phyloP scores from a whole-genome alignment of 2,329 filamentous ascomycete genomes.

The Ophiostoma angusticollis region DNA sequence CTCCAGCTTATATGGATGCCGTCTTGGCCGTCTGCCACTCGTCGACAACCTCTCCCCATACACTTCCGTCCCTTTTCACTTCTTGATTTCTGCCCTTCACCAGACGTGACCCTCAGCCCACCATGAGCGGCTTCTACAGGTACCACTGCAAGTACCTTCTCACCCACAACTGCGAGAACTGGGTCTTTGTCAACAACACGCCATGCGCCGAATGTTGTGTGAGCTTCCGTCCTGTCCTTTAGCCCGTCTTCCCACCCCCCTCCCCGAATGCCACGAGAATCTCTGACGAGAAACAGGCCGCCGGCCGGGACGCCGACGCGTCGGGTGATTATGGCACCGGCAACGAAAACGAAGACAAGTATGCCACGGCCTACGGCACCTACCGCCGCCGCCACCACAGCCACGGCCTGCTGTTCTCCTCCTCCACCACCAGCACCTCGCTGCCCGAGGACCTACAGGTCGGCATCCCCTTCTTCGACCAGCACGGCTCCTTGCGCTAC shows the following conservation, averaged over 20 bases:
- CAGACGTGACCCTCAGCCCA: constrained; percentile 10
- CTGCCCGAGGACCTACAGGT: constrained; percentile 9
- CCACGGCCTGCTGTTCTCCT: background rate
- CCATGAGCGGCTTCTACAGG: constrained; percentile 33
- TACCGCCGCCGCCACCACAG: too few relatives aligned
- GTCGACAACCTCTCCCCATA: too few relatives aligned
- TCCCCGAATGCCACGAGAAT: too few relatives aligned
- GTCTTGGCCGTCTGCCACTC: too few relatives aligned
- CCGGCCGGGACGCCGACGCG: constrained; percentile 35
- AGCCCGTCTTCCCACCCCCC: too few relatives aligned
- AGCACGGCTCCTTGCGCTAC: constrained; percentile 34
- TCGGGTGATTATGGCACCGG: too few relatives aligned
- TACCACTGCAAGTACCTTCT: constrained; percentile 40
- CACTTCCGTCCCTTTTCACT: too few relatives aligned
- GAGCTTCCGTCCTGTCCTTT: constrained; percentile 15
- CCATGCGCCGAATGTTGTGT: constrained; percentile 34
- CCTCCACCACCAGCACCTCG: too few relatives aligned
- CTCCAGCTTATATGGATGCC: too few relatives aligned
- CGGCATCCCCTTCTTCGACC: constrained; percentile 13
- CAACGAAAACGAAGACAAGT: too few relatives aligned
- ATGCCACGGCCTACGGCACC: too few relatives aligned
- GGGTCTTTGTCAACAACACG: constrained; percentile 36
- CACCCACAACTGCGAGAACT: constrained; percentile 34
- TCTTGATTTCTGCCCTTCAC: too few relatives aligned
- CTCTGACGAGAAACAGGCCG: constrained; percentile 33